A percentile compares a stretch with the other conserved stretches of the same genome.
Evolutionary conservation across 2,329 filamentous ascomycete genomes (phyloP).

Genomic region (Sclerotinia spermophila): DNA sequence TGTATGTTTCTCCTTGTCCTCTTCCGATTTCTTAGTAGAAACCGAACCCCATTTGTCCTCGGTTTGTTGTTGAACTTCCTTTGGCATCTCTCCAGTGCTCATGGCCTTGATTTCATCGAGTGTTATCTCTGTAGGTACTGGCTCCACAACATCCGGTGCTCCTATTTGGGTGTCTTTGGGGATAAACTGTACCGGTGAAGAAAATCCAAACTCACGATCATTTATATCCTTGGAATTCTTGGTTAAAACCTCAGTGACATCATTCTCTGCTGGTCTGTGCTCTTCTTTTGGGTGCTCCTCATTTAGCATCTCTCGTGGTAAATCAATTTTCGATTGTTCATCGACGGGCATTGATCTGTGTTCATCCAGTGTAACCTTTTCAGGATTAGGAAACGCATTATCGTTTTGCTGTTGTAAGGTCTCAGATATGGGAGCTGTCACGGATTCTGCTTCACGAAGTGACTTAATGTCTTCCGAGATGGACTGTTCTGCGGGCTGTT

Average conservation of each 20-base stretch:
- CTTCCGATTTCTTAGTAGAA: conserved; percentile 23
- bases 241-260: conserved; percentile 20
- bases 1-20: conserved; percentile 24
- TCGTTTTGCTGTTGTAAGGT: not conserved
- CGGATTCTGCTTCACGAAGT: not conserved
- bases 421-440: not conserved
- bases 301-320: not conserved
- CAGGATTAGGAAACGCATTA: not conserved
- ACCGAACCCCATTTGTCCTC: conserved; percentile 21
- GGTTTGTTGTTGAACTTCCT: conserved; percentile 19
- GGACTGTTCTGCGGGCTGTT: not conserved
- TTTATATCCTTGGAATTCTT: conserved; percentile 29
- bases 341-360: not conserved
- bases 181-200: conserved; percentile 22
- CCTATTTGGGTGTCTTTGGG: conserved; percentile 14
- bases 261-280: conserved; percentile 20
- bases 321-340: conserved; percentile 1
- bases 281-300: conserved; percentile 13
- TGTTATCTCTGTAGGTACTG: conserved; percentile 16
- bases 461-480: not conserved
- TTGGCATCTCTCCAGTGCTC: conserved; percentile 13
- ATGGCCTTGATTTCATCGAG: conserved; percentile 14
- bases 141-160: conserved; percentile 12
- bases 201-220: conserved; percentile 24
- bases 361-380: not conserved